Percentiles rank a stretch among this genome's conserved stretches.
Evolutionary conservation across 2,329 filamentous ascomycete genomes (phyloP).

Genomic region (Penicillium sp.): DNA sequence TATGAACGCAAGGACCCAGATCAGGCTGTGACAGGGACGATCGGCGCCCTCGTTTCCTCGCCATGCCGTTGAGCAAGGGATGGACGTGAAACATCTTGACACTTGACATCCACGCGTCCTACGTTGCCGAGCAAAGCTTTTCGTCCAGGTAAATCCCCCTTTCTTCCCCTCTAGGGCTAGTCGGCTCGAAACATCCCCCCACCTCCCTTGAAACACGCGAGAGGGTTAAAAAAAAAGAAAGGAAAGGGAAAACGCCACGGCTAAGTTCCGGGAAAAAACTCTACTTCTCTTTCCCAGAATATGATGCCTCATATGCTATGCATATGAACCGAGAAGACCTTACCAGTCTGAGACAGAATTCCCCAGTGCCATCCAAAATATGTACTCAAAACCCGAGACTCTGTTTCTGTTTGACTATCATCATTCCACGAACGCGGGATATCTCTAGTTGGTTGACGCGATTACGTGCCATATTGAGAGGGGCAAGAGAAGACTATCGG

Average conservation of each 20-base stretch:
- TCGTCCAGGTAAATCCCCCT: background rate
- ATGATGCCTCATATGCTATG: slow-evolving; percentile 30
- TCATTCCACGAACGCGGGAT: slow-evolving; percentile 19
- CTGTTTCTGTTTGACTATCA: slow-evolving; percentile 3
- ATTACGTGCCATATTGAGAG: too few species aligned
- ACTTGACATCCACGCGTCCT: slow-evolving; percentile 18
- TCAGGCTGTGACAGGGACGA: slow-evolving; percentile 20
- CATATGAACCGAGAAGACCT: slow-evolving; percentile 10
- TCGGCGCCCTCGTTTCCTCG: slow-evolving; percentile 9
- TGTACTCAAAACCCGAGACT: slow-evolving; percentile 12
- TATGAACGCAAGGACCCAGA: slow-evolving; percentile 10
- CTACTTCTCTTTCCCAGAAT: slow-evolving; percentile 3
- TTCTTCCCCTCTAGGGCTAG: background rate
- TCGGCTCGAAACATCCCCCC: background rate
- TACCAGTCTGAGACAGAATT: slow-evolving; percentile 18
- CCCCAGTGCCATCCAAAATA: slow-evolving; percentile 13
- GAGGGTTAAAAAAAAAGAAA: background rate
- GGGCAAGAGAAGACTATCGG: slow-evolving; percentile 1
- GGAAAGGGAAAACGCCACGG: too few species aligned
- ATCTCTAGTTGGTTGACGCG: background rate
- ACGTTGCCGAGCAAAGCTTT: slow-evolving; percentile 1
- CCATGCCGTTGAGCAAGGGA: slow-evolving; percentile 22
- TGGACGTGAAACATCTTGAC: slow-evolving; percentile 14
- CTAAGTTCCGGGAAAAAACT: slow-evolving; percentile 6
- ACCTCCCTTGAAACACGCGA: slow-evolving; percentile 1